Base-by-base conservation (phyloP, 805 yeast species). In the Saccharomycopsis guyanensis region DNA sequence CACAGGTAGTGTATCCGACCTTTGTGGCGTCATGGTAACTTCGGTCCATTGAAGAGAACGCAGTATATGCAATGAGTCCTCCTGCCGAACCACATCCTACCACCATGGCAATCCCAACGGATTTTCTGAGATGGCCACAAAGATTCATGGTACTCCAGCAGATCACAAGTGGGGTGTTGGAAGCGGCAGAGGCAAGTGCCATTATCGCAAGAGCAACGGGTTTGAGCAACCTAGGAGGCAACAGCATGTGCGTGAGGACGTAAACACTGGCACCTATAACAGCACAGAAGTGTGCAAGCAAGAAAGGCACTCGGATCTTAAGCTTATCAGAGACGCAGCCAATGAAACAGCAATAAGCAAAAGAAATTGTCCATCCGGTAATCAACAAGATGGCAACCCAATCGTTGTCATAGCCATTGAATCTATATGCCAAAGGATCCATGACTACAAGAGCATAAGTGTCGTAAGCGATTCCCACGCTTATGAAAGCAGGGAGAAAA, bases 381-480 rank as follows among this genome's bases (percentile, higher is more conserved):
- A 45, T 5, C 31, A 35, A 3, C 46, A 45, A 18, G 6, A 42
- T 15, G 39, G 22, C 13, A 43, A 31, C 27, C 31, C 39, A 10
- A 25, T 20, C 13, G 10, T 33, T 42, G 16, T 23, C 18, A 23
- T 33, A 40, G 5, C 19, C 41, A 18, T 42, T 20, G 8, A 46
- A 31, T 6, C 13, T 22, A 58, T 82, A 77, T 57, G 81, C 80
- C 68, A 39, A 84, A 37, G 86, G 80, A 15, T 86, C 80, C 57
- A 81, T 81, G 60, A 76, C 80, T 13, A 87, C 86, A 57, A 80
- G 81, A 31, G 86, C 82, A 56, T 82, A 82, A 16, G 86, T 72
- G 15, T 86, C 85, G 48, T 80, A 74, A 55, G 81, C 72, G 43
- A 75, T 66, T 25, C 81, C 78, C 60, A 82, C 80, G 64, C 81